A percentile compares a stretch with the other conserved stretches of the same genome.
Evolutionary conservation across 2,329 filamentous ascomycete species (phyloP).

Genomic region (Colletotrichum sansevieriae): DNA sequence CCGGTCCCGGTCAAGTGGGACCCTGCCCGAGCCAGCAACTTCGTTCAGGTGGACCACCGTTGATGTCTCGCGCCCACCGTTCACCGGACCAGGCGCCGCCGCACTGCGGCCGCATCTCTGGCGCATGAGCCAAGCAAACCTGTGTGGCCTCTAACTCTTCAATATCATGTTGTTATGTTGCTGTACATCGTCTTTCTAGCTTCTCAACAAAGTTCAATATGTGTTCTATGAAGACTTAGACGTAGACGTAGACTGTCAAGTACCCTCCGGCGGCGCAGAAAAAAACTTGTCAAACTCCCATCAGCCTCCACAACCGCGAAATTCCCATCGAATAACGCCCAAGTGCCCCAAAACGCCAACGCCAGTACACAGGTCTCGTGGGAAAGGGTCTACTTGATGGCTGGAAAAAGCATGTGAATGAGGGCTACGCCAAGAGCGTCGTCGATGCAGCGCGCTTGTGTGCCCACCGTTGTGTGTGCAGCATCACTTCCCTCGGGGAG

Average conservation of each 20-base stretch:
- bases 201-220: conserved; percentile 41
- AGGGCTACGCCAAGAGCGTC: conserved; percentile 13
- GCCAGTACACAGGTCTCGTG: conserved; percentile 36
- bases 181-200: not conserved
- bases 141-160: no score
- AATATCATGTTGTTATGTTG: not conserved
- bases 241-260: conserved; percentile 35
- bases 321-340: conserved; percentile 35
- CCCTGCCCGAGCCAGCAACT: conserved; percentile 13
- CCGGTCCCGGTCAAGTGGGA: conserved; percentile 35
- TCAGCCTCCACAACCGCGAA: conserved; percentile 37
- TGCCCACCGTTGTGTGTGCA: conserved; percentile 17
- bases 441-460: not conserved
- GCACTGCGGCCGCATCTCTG: conserved; percentile 20
- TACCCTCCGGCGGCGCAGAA: conserved; percentile 37
- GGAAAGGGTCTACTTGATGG: conserved; percentile 9
- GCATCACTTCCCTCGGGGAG: conserved; percentile 20
- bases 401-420: conserved; percentile 24
- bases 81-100: conserved; percentile 26
- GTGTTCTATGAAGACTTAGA: conserved; percentile 36
- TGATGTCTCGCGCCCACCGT: conserved; percentile 12
- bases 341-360: conserved; percentile 42
- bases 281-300: conserved; percentile 40
- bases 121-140: conserved; percentile 24
- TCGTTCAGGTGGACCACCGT: conserved; percentile 13